These are phyloP conservation scores for Perilla frutescens DNA, from an alignment of 257 asterid species.

Conservation along the genomic window DNA sequence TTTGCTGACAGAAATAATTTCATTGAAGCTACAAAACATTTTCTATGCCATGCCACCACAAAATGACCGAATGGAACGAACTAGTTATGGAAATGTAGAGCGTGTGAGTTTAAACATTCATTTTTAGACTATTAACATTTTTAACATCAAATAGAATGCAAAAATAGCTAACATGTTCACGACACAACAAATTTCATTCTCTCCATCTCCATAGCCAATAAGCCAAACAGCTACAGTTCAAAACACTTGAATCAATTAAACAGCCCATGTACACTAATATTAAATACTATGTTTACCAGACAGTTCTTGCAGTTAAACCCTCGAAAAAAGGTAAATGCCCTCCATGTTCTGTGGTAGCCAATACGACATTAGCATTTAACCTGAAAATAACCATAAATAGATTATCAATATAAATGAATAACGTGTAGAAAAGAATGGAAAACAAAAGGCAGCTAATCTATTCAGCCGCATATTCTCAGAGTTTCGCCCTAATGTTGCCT, in stretches of 20 bases:
- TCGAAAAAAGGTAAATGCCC: slow-evolving; percentile 87
- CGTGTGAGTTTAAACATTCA: background rate
- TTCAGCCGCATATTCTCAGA: background rate
- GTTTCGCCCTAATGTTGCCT: background rate
- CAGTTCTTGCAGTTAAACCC: slow-evolving; percentile 69
- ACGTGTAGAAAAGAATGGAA: background rate
- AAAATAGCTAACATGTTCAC: too few species aligned
- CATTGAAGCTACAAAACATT: too few species aligned
- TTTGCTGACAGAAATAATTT: background rate
- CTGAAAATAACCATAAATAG: slow-evolving; percentile 41
- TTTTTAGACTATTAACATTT: too few species aligned
- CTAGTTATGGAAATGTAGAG: too few species aligned
- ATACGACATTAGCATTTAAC: slow-evolving; percentile 67
- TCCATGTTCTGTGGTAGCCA: slow-evolving; percentile 86
- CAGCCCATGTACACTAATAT: background rate
- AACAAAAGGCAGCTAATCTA: slow-evolving; percentile 1
- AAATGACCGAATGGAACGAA: too few species aligned
- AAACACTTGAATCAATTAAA: background rate
- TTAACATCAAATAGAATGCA: too few species aligned
- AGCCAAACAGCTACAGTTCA: background rate
- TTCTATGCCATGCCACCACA: too few species aligned
- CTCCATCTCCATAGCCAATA: too few species aligned
- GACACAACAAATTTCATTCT: too few species aligned
- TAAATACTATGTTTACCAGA: slow-evolving; percentile 53
- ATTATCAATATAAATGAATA: slow-evolving; percentile 20